phyloP scores from a whole-genome alignment of 2,329 filamentous ascomycete species.

The Aphanoascus verrucosus region DNA sequence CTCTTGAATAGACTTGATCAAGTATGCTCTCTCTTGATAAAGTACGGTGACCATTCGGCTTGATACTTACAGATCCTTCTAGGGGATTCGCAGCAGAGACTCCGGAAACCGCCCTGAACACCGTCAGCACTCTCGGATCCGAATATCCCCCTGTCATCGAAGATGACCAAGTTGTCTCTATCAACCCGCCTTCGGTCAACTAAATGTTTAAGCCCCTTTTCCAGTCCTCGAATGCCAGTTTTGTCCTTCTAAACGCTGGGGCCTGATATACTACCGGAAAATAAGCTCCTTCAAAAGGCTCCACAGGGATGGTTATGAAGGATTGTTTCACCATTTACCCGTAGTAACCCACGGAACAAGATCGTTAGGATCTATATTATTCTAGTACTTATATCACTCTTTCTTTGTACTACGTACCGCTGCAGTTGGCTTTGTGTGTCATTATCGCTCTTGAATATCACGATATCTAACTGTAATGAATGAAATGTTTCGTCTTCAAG shows the following conservation, averaged over 20 bases:
- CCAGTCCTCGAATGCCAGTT: not conserved
- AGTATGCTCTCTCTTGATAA: conserved; percentile 25
- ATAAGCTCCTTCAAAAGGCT: not conserved
- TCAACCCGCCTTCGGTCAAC: conserved; percentile 19
- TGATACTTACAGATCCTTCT: conserved; percentile 15
- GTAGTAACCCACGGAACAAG: not conserved
- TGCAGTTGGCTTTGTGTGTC: not conserved
- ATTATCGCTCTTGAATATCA: not conserved
- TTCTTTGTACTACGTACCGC: not conserved
- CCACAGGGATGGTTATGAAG: not conserved
- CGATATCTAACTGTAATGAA: not conserved
- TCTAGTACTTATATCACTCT: not conserved
- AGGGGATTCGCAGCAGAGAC: conserved; percentile 72
- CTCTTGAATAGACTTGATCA: conserved; percentile 29
- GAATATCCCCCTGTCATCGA: conserved; percentile 59
- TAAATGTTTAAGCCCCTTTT: not conserved
- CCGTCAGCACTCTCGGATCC: conserved; percentile 52
- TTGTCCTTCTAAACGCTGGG: not conserved
- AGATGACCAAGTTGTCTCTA: conserved; percentile 59
- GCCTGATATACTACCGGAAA: not conserved
- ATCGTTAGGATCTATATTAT: no score
- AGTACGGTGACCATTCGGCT: not conserved
- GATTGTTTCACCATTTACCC: conserved; percentile 1
- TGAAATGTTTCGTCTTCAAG: not conserved
- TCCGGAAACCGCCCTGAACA: conserved; percentile 57